A percentile compares a stretch with the other conserved stretches of the same genome.
Conservation (phyloP, 208 protist species). For the Leishmania arabica region DNA sequence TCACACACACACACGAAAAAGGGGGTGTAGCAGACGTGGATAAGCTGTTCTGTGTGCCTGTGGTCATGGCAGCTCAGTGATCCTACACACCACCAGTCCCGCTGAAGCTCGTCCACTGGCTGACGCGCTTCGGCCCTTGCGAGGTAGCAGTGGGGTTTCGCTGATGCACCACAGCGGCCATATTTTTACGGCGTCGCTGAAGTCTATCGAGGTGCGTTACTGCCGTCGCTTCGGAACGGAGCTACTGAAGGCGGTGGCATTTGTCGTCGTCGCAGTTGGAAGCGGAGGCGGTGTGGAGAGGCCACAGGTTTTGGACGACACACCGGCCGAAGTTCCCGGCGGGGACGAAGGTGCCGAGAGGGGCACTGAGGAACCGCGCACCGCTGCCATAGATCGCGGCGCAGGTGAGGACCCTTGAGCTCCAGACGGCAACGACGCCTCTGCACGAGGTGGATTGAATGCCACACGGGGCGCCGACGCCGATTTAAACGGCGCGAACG, state of each 20-base stretch:
- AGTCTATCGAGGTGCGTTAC: not conserved
- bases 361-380: not conserved
- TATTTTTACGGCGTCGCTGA: not conserved
- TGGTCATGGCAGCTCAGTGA: not conserved
- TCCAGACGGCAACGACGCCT: not conserved
- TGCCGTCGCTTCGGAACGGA: slow-evolving; percentile 5
- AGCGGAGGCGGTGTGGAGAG: not conserved
- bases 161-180: not conserved
- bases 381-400: not conserved
- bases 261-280: not conserved
- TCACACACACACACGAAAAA: not conserved
- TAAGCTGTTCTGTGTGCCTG: not conserved
- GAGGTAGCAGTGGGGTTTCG: not conserved
- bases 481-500: slow-evolving; percentile 71
- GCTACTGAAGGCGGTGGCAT: slow-evolving; percentile 13
- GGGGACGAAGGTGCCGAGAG: slow-evolving; percentile 1
- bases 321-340: not conserved
- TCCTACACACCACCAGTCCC: not conserved
- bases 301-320: not conserved
- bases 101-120: slow-evolving; percentile 11
- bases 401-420: not conserved
- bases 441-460: slow-evolving; percentile 1
- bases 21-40: not conserved
- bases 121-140: slow-evolving; percentile 23
- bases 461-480: slow-evolving; percentile 13